These are phyloP conservation scores for Annona cherimola DNA, from an alignment of 164 flowering plant species.

Conservation along the genomic window DNA sequence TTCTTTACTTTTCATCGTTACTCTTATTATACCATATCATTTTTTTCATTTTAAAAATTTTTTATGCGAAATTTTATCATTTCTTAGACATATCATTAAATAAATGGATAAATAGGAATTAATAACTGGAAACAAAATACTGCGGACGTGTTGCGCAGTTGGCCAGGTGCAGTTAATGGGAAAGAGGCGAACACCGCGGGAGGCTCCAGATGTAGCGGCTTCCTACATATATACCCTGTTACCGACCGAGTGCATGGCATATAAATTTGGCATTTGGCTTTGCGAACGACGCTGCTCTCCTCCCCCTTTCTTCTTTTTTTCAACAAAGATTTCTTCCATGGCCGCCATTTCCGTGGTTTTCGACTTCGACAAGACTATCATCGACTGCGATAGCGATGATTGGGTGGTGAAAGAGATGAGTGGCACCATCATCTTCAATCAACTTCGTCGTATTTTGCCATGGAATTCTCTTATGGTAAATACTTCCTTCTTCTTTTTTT, in stretches of 20 bases:
- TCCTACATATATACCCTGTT: too few relatives aligned
- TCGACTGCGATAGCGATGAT: constrained; percentile 73
- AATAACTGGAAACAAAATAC: too few relatives aligned
- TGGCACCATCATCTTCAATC: constrained; percentile 39
- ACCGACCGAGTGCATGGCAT: background rate
- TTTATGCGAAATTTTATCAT: too few relatives aligned
- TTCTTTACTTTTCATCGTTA: too few relatives aligned
- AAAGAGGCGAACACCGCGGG: too few relatives aligned
- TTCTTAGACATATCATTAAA: too few relatives aligned
- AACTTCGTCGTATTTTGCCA: constrained; percentile 60
- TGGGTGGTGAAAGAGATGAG: constrained; percentile 75
- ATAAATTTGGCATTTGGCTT: background rate
- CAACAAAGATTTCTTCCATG: constrained; percentile 16
- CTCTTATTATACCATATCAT: too few relatives aligned
- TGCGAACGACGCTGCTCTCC: background rate
- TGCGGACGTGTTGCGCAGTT: too few relatives aligned
- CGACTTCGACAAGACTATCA: constrained; percentile 81
- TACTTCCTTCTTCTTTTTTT: background rate
- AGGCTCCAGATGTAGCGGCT: too few relatives aligned
- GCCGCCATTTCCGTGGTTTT: constrained; percentile 51
- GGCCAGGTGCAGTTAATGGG: too few relatives aligned
- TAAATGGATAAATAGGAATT: too few relatives aligned
- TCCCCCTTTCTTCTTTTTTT: background rate
- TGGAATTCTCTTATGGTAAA: constrained; percentile 84
- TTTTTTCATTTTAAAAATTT: too few relatives aligned